phyloP scores from a whole-genome alignment of 495 filamentous ascomycete species.

The Glonium stellatum region DNA sequence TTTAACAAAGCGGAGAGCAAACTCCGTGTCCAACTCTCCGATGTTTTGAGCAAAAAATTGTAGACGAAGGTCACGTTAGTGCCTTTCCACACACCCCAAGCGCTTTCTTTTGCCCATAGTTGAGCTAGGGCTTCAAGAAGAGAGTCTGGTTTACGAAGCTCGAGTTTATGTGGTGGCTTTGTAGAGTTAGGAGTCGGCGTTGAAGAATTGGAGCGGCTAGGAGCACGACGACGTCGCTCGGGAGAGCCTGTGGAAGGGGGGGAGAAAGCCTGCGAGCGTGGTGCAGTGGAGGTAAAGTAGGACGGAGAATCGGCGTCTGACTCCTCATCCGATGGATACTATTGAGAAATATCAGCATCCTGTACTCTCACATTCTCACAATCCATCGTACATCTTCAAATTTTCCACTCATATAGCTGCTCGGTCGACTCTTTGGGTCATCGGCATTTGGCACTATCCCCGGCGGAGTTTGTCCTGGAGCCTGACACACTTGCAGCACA shows the following conservation, averaged over 20 bases:
- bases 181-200: slow-evolving; percentile 36
- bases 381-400: slow-evolving; percentile 44
- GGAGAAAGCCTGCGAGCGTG: slow-evolving; percentile 44
- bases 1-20: slow-evolving; percentile 76
- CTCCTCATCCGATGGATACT: slow-evolving; percentile 52
- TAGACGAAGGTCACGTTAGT: slow-evolving; percentile 88
- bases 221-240: slow-evolving; percentile 12
- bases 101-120: slow-evolving; percentile 82
- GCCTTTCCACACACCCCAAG: slow-evolving; percentile 90
- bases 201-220: slow-evolving; percentile 22
- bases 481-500: slow-evolving; percentile 70
- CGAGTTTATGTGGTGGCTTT: slow-evolving; percentile 53
- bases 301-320: slow-evolving; percentile 56
- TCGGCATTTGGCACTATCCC: slow-evolving; percentile 30
- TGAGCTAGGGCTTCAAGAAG: slow-evolving; percentile 72
- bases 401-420: slow-evolving; percentile 38
- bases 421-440: slow-evolving; percentile 21
- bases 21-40: slow-evolving; percentile 80
- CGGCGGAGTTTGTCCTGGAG: slow-evolving; percentile 34
- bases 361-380: background rate
- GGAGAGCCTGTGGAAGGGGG: slow-evolving; percentile 42
- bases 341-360: slow-evolving; percentile 19
- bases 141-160: slow-evolving; percentile 61
- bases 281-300: slow-evolving; percentile 75
- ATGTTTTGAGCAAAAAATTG: slow-evolving; percentile 70